Base-by-base conservation (phyloP, 2,329 filamentous ascomycete genomes). In the Penicillium hesseltinei region DNA sequence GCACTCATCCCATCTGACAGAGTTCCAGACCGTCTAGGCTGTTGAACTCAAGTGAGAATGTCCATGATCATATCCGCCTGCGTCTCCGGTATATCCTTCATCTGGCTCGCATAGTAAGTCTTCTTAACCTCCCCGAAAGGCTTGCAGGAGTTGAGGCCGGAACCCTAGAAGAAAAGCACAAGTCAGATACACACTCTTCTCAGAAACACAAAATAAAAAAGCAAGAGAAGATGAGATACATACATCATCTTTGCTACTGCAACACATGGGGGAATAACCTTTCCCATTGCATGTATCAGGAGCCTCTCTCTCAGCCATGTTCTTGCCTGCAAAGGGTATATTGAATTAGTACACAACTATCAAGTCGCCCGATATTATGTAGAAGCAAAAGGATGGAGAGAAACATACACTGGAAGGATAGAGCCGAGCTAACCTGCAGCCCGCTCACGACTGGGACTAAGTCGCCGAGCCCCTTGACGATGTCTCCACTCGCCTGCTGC, bases 361-460 rank as follows among this genome's bases (percentile, higher is more conserved):
- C 42, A n/a, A 13, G 2, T 5, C 17, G 29, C 5, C 23, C 8
- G 2, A 15, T 10, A 6, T 13, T 4, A 29, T 13, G 9, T 13
- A 2, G 5, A 29, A 44, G 15, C 33, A 17, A 8, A 17, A 8
- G 10, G 5, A 15, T 9, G 7, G 5, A 2, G 19, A 5, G 45
- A 27, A 51, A 67, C 68, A 44, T 66, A 72, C 70, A 72, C 45
- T 68, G 47, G 40, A 71, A 65, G 10, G 62, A 62, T 4, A 71
- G 10, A 9, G 61, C 21, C 17, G 67, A 69, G 38, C 64, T 67
- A 11, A 70, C 2, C 31, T 66, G 39, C 1, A 69, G 8, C 0
- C 63, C 69, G 1, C 57, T 44, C 2, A 70, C 1, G 1, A 60
- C 46, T 1, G 70, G 70, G 2, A 71, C 25, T 3, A 71, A 5